phyloP scores from a whole-genome alignment of 306 rosid species.

The Quercus rubra region DNA sequence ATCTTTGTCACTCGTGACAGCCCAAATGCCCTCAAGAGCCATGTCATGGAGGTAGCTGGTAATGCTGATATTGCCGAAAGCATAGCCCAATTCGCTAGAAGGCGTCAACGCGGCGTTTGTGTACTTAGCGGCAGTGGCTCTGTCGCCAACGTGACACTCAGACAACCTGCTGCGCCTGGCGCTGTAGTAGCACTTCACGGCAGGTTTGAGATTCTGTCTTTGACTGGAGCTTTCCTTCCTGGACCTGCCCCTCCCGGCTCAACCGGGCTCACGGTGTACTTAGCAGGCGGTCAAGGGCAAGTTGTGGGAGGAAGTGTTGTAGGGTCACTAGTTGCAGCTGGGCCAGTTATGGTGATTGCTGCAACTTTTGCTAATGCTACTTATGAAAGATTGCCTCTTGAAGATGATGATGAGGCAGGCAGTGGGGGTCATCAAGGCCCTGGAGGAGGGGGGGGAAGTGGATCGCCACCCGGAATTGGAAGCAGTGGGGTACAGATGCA shows the following conservation, averaged over 20 bases:
- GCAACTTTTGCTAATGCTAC: conserved; percentile 96
- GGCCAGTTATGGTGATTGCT: conserved; percentile 89
- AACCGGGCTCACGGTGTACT: conserved; percentile 78
- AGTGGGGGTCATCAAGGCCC: conserved; percentile 33
- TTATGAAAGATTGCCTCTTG: conserved; percentile 86
- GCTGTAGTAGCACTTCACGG: conserved; percentile 87
- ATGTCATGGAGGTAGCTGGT: conserved; percentile 83
- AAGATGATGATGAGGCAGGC: conserved; percentile 69
- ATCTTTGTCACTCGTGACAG: conserved; percentile 83
- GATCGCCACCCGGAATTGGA: conserved; percentile 49
- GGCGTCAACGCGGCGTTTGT: conserved; percentile 93
- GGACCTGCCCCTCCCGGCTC: conserved; percentile 92
- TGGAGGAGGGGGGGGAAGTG: conserved; percentile 35
- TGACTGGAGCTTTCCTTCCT: conserved; percentile 80
- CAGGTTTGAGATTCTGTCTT: conserved; percentile 80
- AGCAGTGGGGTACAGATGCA: conserved; percentile 46
- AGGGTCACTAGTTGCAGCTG: conserved; percentile 82
- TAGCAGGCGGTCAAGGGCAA: conserved; percentile 87
- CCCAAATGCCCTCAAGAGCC: conserved; percentile 88
- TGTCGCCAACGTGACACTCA: conserved; percentile 78
- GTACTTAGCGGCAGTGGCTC: conserved; percentile 92
- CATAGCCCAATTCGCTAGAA: conserved; percentile 72
- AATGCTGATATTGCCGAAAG: conserved; percentile 89
- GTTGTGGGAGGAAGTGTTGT: conserved; percentile 91
- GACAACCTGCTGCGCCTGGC: conserved; percentile 82